phyloP scores from a whole-genome alignment of 1,284 basidiomycete species.

The Fomitiporia mediterranea region DNA sequence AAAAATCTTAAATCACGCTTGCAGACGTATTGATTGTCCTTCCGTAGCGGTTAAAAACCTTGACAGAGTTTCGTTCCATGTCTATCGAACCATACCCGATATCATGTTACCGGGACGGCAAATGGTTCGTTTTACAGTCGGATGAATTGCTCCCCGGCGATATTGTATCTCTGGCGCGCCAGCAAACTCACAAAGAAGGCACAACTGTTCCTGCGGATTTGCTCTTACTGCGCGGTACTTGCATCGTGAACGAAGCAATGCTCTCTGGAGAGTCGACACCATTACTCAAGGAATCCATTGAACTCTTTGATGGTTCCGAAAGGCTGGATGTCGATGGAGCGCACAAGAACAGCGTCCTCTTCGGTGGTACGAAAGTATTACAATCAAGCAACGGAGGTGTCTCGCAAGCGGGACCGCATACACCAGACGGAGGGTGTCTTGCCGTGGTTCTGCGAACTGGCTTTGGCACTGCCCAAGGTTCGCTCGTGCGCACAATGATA shows the following conservation, averaged over 20 bases:
- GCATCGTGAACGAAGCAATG: conserved; percentile 98
- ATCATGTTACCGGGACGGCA: conserved; percentile 71
- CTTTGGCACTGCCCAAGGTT: conserved; percentile 93
- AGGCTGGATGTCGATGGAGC: conserved; percentile 76
- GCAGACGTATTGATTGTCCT: conserved; percentile 18
- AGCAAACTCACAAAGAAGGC: conserved; percentile 53
- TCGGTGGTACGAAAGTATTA: conserved; percentile 92
- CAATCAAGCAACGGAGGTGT: conserved; percentile 59
- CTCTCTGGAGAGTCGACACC: conserved; percentile 95
- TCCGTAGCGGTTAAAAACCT: conserved; percentile 73
- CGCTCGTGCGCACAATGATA: conserved; percentile 95
- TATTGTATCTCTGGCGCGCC: conserved; percentile 75
- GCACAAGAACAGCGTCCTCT: conserved; percentile 86
- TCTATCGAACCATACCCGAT: conserved; percentile 86
- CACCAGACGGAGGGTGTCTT: conserved; percentile 86
- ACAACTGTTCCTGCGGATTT: conserved; percentile 90
- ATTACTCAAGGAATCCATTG: conserved; percentile 87
- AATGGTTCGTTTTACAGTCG: conserved; percentile 77
- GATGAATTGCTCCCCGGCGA: conserved; percentile 89
- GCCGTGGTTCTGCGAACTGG: conserved; percentile 92
- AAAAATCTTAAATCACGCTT: neutral
- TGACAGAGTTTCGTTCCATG: conserved; percentile 96
- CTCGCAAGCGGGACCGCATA: conserved; percentile 36
- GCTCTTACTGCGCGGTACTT: conserved; percentile 81
- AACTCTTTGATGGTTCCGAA: conserved; percentile 74